Base-by-base conservation (phyloP, 805 yeast species). In the Candida dajiaensis region DNA sequence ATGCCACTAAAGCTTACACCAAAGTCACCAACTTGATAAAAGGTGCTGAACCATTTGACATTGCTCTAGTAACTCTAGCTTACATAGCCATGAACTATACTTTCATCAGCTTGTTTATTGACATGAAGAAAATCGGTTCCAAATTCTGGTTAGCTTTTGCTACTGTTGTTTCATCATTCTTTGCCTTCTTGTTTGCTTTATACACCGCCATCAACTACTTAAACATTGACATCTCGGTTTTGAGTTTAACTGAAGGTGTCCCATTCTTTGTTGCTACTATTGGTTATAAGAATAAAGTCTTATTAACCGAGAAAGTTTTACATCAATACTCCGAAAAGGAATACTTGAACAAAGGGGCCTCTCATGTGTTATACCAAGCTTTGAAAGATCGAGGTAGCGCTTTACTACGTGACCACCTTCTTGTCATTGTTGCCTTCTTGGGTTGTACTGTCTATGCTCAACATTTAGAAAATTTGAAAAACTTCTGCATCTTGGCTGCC, bases 191-290 rank as follows among this genome's bases (percentile, higher is more conserved):
- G 47, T 78, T 86, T 54, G 96, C 97, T 2, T 72, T 85, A 41
- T 80, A 78, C 50, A 69, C 83, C 42, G 73, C 86, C 9, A 76
- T 79, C 29, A 73, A 75, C 47, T 58, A 78, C 26, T 67, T 85
- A 41, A 76, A 78, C 31, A 68, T 78, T 40, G 76, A 76, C 43
- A 82, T 92, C 28, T 81, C 95, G 9, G 71, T 88, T 46, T 70
- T 86, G 46, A 80, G 87, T 46, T 72, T 92, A 53, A 78, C 89
- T 47, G 97, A 92, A 68, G 97, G 97, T 29, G 68, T 92, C 40
- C 99, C 99, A 20, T 92, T 92, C 66, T 76, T 92, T 59, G 95
- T 92, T 20, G 89, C 95, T 19, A 83, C 89, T 5, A 80, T 92
- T 60, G 99, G 98, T 2, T 92, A 92, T 67, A 89, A 88, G 62